Percentiles rank a stretch among this genome's conserved stretches.
These are phyloP conservation scores for Aspergillus steynii DNA, from an alignment of 495 filamentous ascomycete genomes.

Conservation along the genomic window DNA sequence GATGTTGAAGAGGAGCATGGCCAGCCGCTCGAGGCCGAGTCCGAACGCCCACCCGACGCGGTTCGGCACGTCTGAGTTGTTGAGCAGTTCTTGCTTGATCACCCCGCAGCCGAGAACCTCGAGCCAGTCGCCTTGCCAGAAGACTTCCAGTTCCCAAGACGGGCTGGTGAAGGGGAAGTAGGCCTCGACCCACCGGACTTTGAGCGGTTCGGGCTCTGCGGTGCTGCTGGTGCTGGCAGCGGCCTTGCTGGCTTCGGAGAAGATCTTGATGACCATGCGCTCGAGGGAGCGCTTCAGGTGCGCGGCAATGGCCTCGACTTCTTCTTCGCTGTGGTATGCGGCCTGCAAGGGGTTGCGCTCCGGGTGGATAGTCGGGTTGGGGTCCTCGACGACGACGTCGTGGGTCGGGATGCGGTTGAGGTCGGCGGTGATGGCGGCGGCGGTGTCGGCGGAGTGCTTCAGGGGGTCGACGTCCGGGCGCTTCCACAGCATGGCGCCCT, in stretches of 20 bases:
- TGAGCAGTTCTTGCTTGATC: conserved; percentile 74
- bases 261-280: conserved; percentile 84
- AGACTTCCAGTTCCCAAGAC: conserved; percentile 93
- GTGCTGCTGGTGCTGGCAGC: conserved; percentile 44
- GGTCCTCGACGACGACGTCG: conserved; percentile 76
- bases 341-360: conserved; percentile 83
- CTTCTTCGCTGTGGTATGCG: conserved; percentile 66
- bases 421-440: conserved; percentile 58
- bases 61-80: conserved; percentile 70
- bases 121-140: conserved; percentile 92
- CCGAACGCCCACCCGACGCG: conserved; percentile 96
- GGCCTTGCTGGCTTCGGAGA: conserved; percentile 73
- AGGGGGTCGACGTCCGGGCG: conserved; percentile 63
- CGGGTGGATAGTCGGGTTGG: conserved; percentile 74
- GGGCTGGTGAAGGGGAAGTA: conserved; percentile 96
- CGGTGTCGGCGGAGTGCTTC: conserved; percentile 34
- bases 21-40: conserved; percentile 86
- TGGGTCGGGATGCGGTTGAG: conserved; percentile 67
- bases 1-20: conserved; percentile 94
- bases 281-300: conserved; percentile 92
- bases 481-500: conserved; percentile 91
- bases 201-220: conserved; percentile 63
- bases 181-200: conserved; percentile 91
- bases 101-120: conserved; percentile 95
- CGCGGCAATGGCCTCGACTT: conserved; percentile 78